These are phyloP conservation scores for Clavariopsis aquatica DNA, from an alignment of 495 filamentous ascomycete genomes.

Conservation along the genomic window DNA sequence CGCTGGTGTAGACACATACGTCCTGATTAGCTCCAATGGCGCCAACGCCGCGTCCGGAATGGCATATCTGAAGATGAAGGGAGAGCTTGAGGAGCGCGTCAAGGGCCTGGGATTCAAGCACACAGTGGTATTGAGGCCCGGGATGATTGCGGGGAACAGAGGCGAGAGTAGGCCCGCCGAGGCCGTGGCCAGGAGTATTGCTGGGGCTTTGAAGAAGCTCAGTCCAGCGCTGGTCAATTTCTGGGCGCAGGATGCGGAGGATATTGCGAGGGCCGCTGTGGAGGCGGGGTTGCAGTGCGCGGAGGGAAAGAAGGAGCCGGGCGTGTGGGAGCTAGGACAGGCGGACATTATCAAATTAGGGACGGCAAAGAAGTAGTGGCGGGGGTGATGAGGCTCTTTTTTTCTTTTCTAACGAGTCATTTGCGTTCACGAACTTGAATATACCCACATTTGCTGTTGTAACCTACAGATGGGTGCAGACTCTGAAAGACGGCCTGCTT, in stretches of 20 bases:
- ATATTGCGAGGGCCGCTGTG: conserved; percentile 74
- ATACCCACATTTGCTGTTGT: no score
- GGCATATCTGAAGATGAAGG: conserved; percentile 69
- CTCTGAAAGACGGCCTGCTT: no score
- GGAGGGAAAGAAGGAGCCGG: conserved; percentile 42
- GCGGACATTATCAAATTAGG: conserved; percentile 44
- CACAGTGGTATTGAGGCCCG: conserved; percentile 72
- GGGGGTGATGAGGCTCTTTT: neutral
- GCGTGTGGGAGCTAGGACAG: conserved; percentile 39
- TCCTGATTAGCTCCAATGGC: conserved; percentile 48
- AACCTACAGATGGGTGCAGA: no score
- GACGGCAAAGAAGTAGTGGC: conserved; percentile 23
- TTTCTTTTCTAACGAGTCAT: no score
- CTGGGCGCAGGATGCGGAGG: conserved; percentile 73
- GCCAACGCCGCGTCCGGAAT: conserved; percentile 32
- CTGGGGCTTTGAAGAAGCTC: conserved; percentile 54
- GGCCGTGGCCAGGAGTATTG: conserved; percentile 53
- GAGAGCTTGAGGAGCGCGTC: conserved; percentile 75
- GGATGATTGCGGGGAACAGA: conserved; percentile 70
- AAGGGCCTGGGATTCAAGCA: conserved; percentile 70
- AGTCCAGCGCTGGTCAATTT: conserved; percentile 60
- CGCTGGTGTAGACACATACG: conserved; percentile 53
- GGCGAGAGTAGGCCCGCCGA: conserved; percentile 57
- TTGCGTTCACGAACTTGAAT: neutral
- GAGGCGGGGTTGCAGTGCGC: conserved; percentile 50